These are phyloP conservation scores for Alternaria novae-zelandiae DNA, from an alignment of 2,329 filamentous ascomycete species.

Conservation along the genomic window DNA sequence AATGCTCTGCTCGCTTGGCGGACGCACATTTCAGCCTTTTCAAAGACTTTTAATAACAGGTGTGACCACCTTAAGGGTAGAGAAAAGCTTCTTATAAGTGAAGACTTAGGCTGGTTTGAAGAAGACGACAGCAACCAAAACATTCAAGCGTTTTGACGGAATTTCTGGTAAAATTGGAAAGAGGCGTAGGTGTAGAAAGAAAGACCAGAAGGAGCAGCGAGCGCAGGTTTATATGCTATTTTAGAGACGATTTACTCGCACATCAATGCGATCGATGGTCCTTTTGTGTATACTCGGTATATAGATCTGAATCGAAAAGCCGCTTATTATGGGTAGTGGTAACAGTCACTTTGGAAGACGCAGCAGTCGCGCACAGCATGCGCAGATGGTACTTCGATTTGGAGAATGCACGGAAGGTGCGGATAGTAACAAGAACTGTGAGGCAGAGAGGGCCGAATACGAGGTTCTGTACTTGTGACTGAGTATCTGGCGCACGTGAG, in stretches of 20 bases:
- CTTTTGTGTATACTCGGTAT: not conserved
- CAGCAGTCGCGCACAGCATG: not conserved
- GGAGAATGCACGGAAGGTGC: not conserved
- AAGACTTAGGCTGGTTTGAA: not conserved
- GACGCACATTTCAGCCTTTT: no score
- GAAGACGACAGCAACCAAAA: not conserved
- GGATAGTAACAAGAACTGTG: not conserved
- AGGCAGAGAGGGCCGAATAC: not conserved
- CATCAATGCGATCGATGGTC: not conserved
- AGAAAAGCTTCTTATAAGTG: not conserved
- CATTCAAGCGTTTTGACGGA: not conserved
- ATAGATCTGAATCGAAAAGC: not conserved
- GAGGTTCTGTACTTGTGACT: not conserved
- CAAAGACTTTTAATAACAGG: no score
- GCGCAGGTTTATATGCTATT: not conserved
- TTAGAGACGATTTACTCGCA: not conserved
- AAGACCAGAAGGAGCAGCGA: not conserved
- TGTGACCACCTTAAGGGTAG: no score
- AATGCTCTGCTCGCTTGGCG: fast-evolving
- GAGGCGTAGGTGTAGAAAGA: not conserved
- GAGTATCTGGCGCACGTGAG: not conserved
- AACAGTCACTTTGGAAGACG: not conserved
- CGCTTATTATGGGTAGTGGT: not conserved
- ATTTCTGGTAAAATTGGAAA: not conserved
- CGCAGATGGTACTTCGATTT: not conserved